Conservation (phyloP, 2,329 filamentous ascomycete genomes). For the Arthrinium phaeospermum region DNA sequence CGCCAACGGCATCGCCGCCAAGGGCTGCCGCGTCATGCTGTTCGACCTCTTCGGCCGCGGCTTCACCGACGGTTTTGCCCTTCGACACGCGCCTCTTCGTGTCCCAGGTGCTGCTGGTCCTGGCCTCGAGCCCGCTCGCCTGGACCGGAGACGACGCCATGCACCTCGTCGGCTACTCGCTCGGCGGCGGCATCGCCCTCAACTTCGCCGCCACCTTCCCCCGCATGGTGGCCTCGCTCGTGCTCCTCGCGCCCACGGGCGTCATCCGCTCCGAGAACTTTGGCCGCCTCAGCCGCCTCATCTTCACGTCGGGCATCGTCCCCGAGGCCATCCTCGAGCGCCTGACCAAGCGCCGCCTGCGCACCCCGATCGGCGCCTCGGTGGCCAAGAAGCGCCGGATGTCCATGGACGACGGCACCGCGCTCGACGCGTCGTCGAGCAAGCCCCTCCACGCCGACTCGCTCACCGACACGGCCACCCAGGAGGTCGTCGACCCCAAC, state of each 20-base stretch:
- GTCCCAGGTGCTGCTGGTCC: constrained; percentile 72
- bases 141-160: constrained; percentile 69
- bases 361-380: constrained; percentile 53
- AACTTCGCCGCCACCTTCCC: constrained; percentile 79
- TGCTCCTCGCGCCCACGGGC: constrained; percentile 81
- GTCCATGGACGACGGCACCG: constrained; percentile 25
- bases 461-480: constrained; percentile 46
- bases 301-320: constrained; percentile 61
- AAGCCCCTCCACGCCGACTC: constrained; percentile 36
- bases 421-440: constrained; percentile 22
- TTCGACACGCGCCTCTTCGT: constrained; percentile 78
- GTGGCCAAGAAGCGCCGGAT: constrained; percentile 35
- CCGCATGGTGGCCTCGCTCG: constrained; percentile 68
- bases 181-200: constrained; percentile 79
- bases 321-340: constrained; percentile 57
- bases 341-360: constrained; percentile 55
- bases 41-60: constrained; percentile 77
- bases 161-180: constrained; percentile 77
- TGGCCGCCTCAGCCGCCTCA: constrained; percentile 52
- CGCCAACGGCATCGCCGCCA: constrained; percentile 68
- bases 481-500: constrained; percentile 45
- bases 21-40: constrained; percentile 80
- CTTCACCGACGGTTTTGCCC: constrained; percentile 66
- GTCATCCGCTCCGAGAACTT: constrained; percentile 67
- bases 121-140: constrained; percentile 71